Base-by-base conservation (phyloP, 805 yeast species). In the Tetrapisispora namnaoensis region DNA sequence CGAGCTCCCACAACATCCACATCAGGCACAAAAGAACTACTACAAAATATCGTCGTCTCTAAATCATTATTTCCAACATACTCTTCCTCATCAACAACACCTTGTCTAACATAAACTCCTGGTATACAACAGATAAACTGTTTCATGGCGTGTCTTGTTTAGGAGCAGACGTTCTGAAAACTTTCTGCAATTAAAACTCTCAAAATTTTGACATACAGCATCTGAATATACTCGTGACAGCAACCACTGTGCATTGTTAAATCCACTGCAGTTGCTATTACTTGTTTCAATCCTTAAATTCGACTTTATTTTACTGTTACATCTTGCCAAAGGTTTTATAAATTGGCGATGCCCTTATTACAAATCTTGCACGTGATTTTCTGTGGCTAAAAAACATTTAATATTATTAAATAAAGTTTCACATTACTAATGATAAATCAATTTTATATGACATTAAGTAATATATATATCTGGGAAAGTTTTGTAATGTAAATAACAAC, bases 41-140 rank as follows among this genome's bases (percentile, higher is more conserved):
- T 44, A 37, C 42, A n/a, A 48, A 53, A 30, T 24, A 39, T 21
- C 47, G 38, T 20, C 21, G 45, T 46, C 14, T 38, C 53, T 20
- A 59, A 43, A 13, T 55, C 59, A 42, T 51, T 34, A 6, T 53
- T 57, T 1, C 32, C 51, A 18, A 47, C 52, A 28, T 44, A 51
- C 6, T 37, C 35, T 14, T 14, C n/a, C 6, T 14, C 35, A 32
- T 11, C 13, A 32, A 5, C 35, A 32, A 4, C 35, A 32, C n/a
- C 35, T 32, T 32, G 14, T 32, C 35, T 5, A 14, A 44, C 34
- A 4, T 46, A 38, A 8, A 47, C 46, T 4, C 47, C 42, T 22
- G 52, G 51, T n/a, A 57, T 43, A 46, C 63, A 61, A 47, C 58
- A 53, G 6, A 59, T 49, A 44, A 42, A 55, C 39, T 49, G 37